Base-by-base conservation (phyloP, 2,329 filamentous ascomycete species). In the Chaetomiaceae sp. region DNA sequence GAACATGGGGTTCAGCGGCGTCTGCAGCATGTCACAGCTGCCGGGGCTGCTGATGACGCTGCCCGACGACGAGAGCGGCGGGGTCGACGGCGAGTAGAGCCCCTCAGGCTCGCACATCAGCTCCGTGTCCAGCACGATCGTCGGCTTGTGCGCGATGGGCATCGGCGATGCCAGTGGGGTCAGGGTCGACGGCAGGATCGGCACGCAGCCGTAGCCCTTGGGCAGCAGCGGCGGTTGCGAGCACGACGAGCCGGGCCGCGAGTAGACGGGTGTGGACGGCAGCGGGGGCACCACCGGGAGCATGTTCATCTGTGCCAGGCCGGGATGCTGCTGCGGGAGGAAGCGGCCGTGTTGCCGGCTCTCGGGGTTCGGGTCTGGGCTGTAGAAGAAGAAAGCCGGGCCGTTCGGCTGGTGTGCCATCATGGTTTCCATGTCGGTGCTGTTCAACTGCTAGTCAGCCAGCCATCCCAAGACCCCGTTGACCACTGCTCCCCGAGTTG, bases 311-410 rank as follows among this genome's bases (percentile, higher is more conserved):
- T 75, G 73, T 51, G 78, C 76, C 8, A 60, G 27, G 8, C 34
- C 52, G 21, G 51, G 53, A 38, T 73, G 54, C 37, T 55, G 56
- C 41, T 81, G 77, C 54, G 81, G 79, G 58, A 83, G 80, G 74
- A 89, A 91, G 70, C 88, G 84, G 48, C 82, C 82, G 70, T 91
- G 85, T 65, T 87, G 86, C 64, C 84, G 79, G 63, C 79, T 78
- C 66, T 90, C 86, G 56, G 82, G 75, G 68, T 81, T 83, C 58
- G 85, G 78, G 61, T 93, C 87, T 59, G 86, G 83, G 63, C 82
- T 85, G 75, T 92, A 95, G 77, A 91, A 93, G 79, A 87, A 91
- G 76, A 90, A 95, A 53, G 87, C 81, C 71, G 87, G 85, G 55
- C 78, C 82, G 76, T 87, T 81, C 63, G 78, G 68, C 69, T 78